Conservation (phyloP, 2,329 filamentous ascomycete genomes). For the Drechslerella dactyloides region DNA sequence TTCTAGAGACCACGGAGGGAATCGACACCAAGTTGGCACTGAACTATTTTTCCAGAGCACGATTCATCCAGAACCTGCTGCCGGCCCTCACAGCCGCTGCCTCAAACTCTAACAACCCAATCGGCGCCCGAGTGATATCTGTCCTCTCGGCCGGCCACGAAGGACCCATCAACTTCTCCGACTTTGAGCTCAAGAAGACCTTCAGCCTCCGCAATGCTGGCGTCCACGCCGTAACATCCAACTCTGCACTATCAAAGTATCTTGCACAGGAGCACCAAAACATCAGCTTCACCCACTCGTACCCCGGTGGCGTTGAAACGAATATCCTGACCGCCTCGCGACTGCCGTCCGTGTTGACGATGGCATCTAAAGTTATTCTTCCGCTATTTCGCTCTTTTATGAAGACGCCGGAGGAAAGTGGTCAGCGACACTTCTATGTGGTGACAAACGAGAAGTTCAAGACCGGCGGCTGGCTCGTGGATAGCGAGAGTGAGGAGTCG, state of each 20-base stretch:
- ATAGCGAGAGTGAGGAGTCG: slow-evolving; percentile 50
- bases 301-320: slow-evolving; percentile 58
- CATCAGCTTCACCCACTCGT: slow-evolving; percentile 59
- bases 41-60: slow-evolving; percentile 62
- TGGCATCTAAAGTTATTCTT: slow-evolving; percentile 27
- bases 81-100: slow-evolving; percentile 56
- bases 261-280: slow-evolving; percentile 56
- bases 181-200: slow-evolving; percentile 58
- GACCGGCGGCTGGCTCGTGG: slow-evolving; percentile 49
- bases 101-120: slow-evolving; percentile 20
- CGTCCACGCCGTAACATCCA: slow-evolving; percentile 59
- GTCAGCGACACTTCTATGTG: slow-evolving; percentile 52
- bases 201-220: slow-evolving; percentile 57
- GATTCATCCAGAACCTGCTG: slow-evolving; percentile 59
- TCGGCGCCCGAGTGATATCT: slow-evolving; percentile 59
- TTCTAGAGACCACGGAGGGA: slow-evolving; percentile 60
- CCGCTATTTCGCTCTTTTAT: slow-evolving; percentile 52
- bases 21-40: slow-evolving; percentile 61
- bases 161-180: slow-evolving; percentile 58
- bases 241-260: slow-evolving; percentile 58
- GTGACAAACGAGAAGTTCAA: slow-evolving; percentile 52
- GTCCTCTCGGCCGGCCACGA: slow-evolving; percentile 59
- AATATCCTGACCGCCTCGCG: slow-evolving; percentile 55
- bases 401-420: slow-evolving; percentile 49
- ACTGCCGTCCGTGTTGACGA: slow-evolving; percentile 57